These are phyloP conservation scores for Ploettnerulaceae sp. DNA, from an alignment of 2,329 filamentous ascomycete genomes.

Conservation along the genomic window DNA sequence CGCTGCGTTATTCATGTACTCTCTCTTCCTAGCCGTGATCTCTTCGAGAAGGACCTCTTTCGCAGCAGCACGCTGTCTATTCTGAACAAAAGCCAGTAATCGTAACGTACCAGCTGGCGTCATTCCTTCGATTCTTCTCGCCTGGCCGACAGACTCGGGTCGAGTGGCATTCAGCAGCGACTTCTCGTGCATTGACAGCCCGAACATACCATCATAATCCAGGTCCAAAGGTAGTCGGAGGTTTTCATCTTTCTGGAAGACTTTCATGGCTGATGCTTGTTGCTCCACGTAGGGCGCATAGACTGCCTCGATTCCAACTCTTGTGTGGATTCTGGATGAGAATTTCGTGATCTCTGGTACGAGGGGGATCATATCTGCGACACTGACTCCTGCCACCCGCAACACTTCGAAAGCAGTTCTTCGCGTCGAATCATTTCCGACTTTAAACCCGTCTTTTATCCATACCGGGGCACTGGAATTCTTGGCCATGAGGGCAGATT, in stretches of 20 bases:
- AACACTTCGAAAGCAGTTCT: slow-evolving; percentile 78
- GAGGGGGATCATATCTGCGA: slow-evolving; percentile 51
- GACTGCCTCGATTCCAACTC: slow-evolving; percentile 74
- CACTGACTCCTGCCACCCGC: slow-evolving; percentile 55
- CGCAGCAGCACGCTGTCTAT: slow-evolving; percentile 16
- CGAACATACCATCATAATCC: slow-evolving; percentile 68
- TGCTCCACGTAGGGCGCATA: slow-evolving; percentile 83
- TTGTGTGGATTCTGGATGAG: slow-evolving; percentile 53
- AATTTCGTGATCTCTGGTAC: slow-evolving; percentile 55
- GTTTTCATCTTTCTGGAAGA: slow-evolving; percentile 71
- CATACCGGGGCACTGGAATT: slow-evolving; percentile 59
- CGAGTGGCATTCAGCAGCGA: slow-evolving; percentile 62
- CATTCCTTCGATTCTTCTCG: slow-evolving; percentile 77
- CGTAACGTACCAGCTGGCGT: slow-evolving; percentile 56
- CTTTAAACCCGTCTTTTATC: slow-evolving; percentile 63
- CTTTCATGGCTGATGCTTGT: slow-evolving; percentile 61
- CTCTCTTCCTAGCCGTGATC: slow-evolving; percentile 16
- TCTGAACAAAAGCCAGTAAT: slow-evolving; percentile 56
- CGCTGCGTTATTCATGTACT: slow-evolving; percentile 17
- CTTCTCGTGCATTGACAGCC: slow-evolving; percentile 76
- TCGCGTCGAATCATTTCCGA: slow-evolving; percentile 59
- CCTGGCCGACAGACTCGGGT: slow-evolving; percentile 86
- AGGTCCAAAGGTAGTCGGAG: slow-evolving; percentile 67
- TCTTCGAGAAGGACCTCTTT: slow-evolving; percentile 21
- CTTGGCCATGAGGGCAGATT: slow-evolving; percentile 52